Percentiles rank a stretch among this genome's conserved stretches.
phyloP scores from a whole-genome alignment of 192 early-diverging fungal genomes.

The Podila epigama region DNA sequence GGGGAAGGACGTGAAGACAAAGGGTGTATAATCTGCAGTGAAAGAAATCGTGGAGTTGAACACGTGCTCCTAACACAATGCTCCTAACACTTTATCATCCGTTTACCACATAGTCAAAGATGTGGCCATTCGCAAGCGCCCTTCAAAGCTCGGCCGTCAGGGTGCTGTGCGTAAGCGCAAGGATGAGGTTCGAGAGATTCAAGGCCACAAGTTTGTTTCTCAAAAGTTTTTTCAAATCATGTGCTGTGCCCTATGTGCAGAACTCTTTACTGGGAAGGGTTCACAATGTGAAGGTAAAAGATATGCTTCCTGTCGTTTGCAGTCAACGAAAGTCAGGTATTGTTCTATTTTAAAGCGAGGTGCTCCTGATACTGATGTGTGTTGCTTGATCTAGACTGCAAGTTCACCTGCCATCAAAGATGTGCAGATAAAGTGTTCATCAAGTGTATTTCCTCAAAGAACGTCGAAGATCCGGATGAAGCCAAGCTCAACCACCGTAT shows the following conservation, averaged over 20 bases:
- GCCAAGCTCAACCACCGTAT: constrained; percentile 88
- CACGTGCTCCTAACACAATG: too few species aligned
- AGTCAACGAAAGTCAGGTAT: too few species aligned
- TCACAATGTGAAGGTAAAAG: constrained; percentile 88
- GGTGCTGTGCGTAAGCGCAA: constrained; percentile 80
- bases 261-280: constrained; percentile 90
- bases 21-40: not conserved
- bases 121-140: constrained; percentile 54
- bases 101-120: constrained; percentile 68
- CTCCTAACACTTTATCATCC: too few species aligned
- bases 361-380: too few species aligned
- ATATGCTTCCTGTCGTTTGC: not conserved
- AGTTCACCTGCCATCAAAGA: constrained; percentile 92
- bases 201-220: constrained; percentile 93
- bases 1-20: too few species aligned
- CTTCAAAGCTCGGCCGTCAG: constrained; percentile 73
- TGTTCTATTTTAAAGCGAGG: too few species aligned
- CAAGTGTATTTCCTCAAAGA: constrained; percentile 83
- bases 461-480: constrained; percentile 69
- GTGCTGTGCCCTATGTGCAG: constrained; percentile 96
- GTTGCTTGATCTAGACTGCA: constrained; percentile 70
- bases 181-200: constrained; percentile 86
- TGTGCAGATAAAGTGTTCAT: constrained; percentile 85
- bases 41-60: too few species aligned
- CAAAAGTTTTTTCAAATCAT: constrained; percentile 96